Percentiles rank a stretch among this genome's conserved stretches.
phyloP scores from a whole-genome alignment of 306 rosid species.

The Mimosa bimucronata region DNA sequence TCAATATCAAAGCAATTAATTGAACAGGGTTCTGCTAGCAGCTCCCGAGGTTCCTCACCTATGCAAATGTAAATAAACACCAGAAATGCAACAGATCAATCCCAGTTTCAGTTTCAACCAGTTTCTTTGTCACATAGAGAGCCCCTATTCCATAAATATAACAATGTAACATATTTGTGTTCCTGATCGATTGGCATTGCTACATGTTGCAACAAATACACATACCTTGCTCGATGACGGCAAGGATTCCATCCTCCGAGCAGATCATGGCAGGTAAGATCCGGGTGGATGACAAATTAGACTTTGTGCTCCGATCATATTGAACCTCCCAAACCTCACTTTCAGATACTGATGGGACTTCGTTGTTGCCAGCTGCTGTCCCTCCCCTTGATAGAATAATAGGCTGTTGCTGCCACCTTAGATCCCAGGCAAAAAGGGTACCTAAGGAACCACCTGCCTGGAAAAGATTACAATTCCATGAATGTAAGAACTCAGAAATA shows the following conservation, averaged over 20 bases:
- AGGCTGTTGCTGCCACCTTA: conserved; percentile 85
- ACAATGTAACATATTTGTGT: conserved; percentile 8
- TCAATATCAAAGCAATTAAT: conserved; percentile 94
- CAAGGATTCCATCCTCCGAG: conserved; percentile 94
- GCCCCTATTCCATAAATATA: conserved; percentile 10
- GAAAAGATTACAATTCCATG: conserved; percentile 24
- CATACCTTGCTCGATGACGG: conserved; percentile 80
- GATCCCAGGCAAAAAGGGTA: conserved; percentile 95
- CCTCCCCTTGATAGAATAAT: conserved; percentile 75
- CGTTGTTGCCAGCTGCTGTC: conserved; percentile 45
- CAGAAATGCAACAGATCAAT: conserved; percentile 26
- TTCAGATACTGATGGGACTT: conserved; percentile 59
- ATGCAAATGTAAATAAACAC: conserved; percentile 16
- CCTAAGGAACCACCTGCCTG: conserved; percentile 95
- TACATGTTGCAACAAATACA: conserved; percentile 25
- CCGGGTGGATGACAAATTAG: conserved; percentile 69
- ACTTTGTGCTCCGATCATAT: conserved; percentile 67
- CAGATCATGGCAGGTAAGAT: conserved; percentile 86
- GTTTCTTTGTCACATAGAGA: not conserved
- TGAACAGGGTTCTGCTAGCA: conserved; percentile 91
- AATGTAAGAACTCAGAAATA: conserved; percentile 11
- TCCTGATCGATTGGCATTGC: conserved; percentile 13
- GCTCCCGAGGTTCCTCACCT: conserved; percentile 83
- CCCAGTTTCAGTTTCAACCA: conserved; percentile 9
- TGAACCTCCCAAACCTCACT: conserved; percentile 99